Base-by-base conservation (phyloP, 1,139 yeast genomes). In the Petasospora fabianii region DNA sequence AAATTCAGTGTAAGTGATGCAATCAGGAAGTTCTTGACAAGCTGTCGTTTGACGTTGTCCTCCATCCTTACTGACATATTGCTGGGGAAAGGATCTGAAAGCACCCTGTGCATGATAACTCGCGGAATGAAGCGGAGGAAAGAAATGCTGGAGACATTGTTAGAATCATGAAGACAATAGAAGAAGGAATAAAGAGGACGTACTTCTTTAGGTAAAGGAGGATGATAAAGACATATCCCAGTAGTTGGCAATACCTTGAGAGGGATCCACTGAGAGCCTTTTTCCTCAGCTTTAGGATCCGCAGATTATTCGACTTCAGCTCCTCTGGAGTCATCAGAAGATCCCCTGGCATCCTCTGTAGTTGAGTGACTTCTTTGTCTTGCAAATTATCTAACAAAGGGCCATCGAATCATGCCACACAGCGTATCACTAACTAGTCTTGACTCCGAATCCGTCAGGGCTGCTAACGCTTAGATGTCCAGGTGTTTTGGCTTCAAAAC, bases 41-140 rank as follows among this genome's bases (percentile, higher is more conserved):
- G 27, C 27, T 47, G 38, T 38, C 47, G 39, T 38, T 46, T 49
- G 30, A 47, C 36, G 34, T 34, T 12, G 2, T 36, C 36, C 2
- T 56, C 42, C 19, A 59, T 36, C 27, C 21, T 35, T 13, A 20
- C 19, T 15, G 44, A 36, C 15, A 50, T 30, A 22, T 48, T 54
- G 1, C 36, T 17, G 24, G 69, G 69, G 39, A 62, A 65, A 0
- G 70, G 68, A 11, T 55, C 50, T 4, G 59, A 30, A n/a, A 63
- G 36, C 3, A 61, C 35, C 2, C 58, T 49, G 22, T 65, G 68
- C 1, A 61, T 42, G 5, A 44, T 20, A 15, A 52, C 35, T 36
- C 68, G 44, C 17, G 57, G 13, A 1, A 24, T 38, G 17, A 49
- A 50, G 8, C 58, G 43, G 8, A 49, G 32, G n/a, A 52, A 54